Conservation (phyloP, 2,329 filamentous ascomycete genomes). For the Lachnum nothofagi region DNA sequence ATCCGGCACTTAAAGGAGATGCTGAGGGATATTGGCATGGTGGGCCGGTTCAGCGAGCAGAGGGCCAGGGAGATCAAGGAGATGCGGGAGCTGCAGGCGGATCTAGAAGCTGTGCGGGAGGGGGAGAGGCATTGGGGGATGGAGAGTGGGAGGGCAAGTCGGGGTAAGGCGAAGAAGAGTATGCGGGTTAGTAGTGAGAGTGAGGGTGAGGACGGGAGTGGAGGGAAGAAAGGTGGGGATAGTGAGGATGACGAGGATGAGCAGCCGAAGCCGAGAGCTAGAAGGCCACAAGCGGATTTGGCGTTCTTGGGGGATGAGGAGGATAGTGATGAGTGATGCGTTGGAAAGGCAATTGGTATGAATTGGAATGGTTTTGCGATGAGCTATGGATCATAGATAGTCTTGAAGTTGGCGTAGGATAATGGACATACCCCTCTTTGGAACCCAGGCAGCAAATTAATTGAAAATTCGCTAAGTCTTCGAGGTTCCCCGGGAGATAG, state of each 20-base stretch:
- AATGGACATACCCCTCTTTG: too few species aligned
- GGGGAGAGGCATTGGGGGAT: slow-evolving; percentile 75
- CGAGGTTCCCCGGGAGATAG: too few species aligned
- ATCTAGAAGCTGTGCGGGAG: slow-evolving; percentile 78
- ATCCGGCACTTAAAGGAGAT: slow-evolving; percentile 74
- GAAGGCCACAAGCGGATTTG: slow-evolving; percentile 40
- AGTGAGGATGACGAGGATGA: slow-evolving; percentile 13
- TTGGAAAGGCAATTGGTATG: too few species aligned
- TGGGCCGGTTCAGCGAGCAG: slow-evolving; percentile 77
- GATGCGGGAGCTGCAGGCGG: slow-evolving; percentile 73
- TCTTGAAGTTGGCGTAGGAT: too few species aligned
- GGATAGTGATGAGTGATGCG: slow-evolving; percentile 39
- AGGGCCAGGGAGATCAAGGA: slow-evolving; percentile 86
- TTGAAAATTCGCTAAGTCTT: too few species aligned
- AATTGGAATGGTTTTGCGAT: background rate
- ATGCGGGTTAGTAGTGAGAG: slow-evolving; percentile 33
- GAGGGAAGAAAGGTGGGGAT: slow-evolving; percentile 4
- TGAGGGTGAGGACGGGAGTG: slow-evolving; percentile 19
- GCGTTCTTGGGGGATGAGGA: slow-evolving; percentile 66
- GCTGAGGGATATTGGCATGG: slow-evolving; percentile 80
- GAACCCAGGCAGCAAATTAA: too few species aligned
- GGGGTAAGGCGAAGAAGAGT: slow-evolving; percentile 34
- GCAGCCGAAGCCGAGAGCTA: slow-evolving; percentile 35
- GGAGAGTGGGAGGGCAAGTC: slow-evolving; percentile 32
- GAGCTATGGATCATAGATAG: background rate